A percentile compares a stretch with the other conserved stretches of the same genome.
These are phyloP conservation scores for Tetrahymena malaccensis DNA, from an alignment of 73 alveolate genomes.

Conservation along the genomic window DNA sequence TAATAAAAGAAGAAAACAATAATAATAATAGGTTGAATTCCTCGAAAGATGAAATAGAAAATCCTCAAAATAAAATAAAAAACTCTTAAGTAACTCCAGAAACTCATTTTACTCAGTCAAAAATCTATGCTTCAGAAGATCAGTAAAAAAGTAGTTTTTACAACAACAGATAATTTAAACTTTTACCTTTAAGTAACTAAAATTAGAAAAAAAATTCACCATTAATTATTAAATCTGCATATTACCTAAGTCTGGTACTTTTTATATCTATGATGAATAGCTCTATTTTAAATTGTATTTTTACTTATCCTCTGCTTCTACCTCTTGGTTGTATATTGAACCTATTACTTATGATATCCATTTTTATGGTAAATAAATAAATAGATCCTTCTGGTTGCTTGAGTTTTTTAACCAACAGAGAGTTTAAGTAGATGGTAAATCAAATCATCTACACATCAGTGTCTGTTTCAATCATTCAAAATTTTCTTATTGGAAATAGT, in stretches of 20 bases:
- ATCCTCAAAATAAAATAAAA: neutral
- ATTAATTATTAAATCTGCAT: neutral
- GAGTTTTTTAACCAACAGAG: neutral
- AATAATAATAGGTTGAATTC: neutral
- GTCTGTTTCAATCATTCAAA: neutral
- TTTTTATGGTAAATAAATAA: neutral
- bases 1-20: too few species aligned
- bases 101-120: neutral
- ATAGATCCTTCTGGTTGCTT: neutral
- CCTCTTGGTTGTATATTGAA: neutral
- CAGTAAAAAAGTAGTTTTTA: too few species aligned
- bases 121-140: neutral
- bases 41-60: neutral
- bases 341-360: neutral
- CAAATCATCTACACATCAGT: neutral
- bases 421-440: neutral
- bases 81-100: neutral
- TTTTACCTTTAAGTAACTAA: too few species aligned
- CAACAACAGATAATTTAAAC: neutral
- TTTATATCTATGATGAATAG: neutral
- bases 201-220: neutral
- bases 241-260: neutral
- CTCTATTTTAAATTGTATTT: neutral
- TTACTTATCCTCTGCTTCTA: neutral
- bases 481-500: neutral